A percentile compares a stretch with the other conserved stretches of the same genome.
Evolutionary conservation across 805 yeast species (phyloP).

Genomic region (Saturnispora halmiae): DNA sequence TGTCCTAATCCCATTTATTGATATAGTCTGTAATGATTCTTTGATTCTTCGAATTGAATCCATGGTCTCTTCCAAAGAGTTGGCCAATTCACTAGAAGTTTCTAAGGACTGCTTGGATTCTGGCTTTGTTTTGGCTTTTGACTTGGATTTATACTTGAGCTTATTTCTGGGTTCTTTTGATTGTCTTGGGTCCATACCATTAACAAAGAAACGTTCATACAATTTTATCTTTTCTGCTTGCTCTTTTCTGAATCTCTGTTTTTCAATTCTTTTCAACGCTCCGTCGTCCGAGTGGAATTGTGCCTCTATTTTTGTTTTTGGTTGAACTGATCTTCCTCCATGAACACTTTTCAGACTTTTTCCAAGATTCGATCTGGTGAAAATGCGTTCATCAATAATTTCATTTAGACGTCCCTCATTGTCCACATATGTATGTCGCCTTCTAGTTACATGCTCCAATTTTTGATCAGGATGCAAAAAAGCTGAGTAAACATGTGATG

Average conservation of each 20-base stretch:
- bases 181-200: conserved; percentile 9
- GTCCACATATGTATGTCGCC: conserved; percentile 1
- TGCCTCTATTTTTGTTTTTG: not conserved
- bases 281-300: not conserved
- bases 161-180: not conserved
- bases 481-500: not conserved
- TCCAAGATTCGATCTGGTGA: not conserved
- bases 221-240: conserved; percentile 8
- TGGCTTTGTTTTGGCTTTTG: not conserved
- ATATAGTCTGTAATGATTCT: not conserved
- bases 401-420: not conserved
- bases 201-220: conserved; percentile 13
- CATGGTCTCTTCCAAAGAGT: not conserved
- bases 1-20: not conserved
- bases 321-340: not conserved
- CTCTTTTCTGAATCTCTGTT: not conserved
- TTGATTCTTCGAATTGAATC: conserved; percentile 1
- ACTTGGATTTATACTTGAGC: not conserved
- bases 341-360: not conserved
- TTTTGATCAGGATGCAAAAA: not conserved
- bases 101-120: not conserved
- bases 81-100: not conserved
- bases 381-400: not conserved
- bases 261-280: not conserved
- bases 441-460: not conserved